Evolutionary conservation across 495 filamentous ascomycete species (phyloP), one percentile per base, ranked within the genome.

Genomic region (Hypoxylon perforatum): DNA sequence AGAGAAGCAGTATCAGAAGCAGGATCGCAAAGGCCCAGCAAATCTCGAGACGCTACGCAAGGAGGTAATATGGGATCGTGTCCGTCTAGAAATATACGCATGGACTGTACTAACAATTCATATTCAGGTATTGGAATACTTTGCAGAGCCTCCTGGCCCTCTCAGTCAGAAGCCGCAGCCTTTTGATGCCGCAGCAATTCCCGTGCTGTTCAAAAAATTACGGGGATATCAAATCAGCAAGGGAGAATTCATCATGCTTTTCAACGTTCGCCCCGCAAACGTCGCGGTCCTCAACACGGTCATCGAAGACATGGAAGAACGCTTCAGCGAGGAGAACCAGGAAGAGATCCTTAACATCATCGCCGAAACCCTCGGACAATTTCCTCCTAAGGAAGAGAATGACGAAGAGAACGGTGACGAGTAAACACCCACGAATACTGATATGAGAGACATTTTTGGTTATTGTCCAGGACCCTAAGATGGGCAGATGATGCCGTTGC

Each of bases 251-350:
- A 75, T 83, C 66, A 76, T 75, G 64, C 73, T 84, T 42, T 51
- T 82, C 46, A 82, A 84, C 60, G 62, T 81, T 28, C 78, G 81
- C 9, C 81, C 81, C 1, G 63, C 72, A 11, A 72, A 55, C 7
- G 70, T 52, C 12, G 70, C 75, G 8, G 58, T 74, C 17, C 75
- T 84, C 22, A 77, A 77, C 48, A 72, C 74, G 10, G 72, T 77
- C 22, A 67, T 84, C 21, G 81, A 84, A 65, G 76, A 82, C 22
- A 75, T 82, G 75, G 76, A 75, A 53, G 73, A 74, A 35, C 81
- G 81, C 10, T 81, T 80, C 59, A 74, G 36, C 67, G 75, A 75
- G 17, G 75, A 81, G 3, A 68, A 81, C 61, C 80, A 80, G 19
- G 63, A 77, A 47, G 72, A 72, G 56, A 78, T 84, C 30, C 58